phyloP scores from a whole-genome alignment of 495 filamentous ascomycete species.

The Darksidea phi region DNA sequence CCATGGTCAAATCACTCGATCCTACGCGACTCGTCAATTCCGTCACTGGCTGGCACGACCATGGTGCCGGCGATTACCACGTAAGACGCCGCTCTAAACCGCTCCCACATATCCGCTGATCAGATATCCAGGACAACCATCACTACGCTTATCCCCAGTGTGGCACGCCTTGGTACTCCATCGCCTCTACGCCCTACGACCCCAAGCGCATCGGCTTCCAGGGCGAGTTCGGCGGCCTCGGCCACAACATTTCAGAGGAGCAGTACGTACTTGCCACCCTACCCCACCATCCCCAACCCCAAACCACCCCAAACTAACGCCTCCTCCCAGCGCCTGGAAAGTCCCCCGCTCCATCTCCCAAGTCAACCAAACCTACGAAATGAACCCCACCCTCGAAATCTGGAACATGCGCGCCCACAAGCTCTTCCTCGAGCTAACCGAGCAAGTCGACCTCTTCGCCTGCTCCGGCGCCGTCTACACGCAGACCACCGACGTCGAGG shows the following conservation, averaged over 20 bases:
- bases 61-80: slow-evolving; percentile 60
- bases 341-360: slow-evolving; percentile 52
- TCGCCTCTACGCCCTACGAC: slow-evolving; percentile 57
- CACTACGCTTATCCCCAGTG: slow-evolving; percentile 72
- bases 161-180: slow-evolving; percentile 63
- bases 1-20: slow-evolving; percentile 55
- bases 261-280: slow-evolving; percentile 39
- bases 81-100: slow-evolving; percentile 30
- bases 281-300: background rate
- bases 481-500: slow-evolving; percentile 71
- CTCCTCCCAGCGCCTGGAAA: slow-evolving; percentile 52
- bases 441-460: slow-evolving; percentile 56
- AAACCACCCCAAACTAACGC: background rate
- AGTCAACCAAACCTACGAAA: slow-evolving; percentile 67
- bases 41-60: slow-evolving; percentile 61
- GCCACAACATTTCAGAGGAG: slow-evolving; percentile 58
- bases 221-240: slow-evolving; percentile 68
- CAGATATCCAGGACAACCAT: slow-evolving; percentile 58
- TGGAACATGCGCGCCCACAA: slow-evolving; percentile 64
- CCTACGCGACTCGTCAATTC: slow-evolving; percentile 61
- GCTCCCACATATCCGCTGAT: background rate
- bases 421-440: slow-evolving; percentile 54
- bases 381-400: slow-evolving; percentile 54
- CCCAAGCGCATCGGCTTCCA: slow-evolving; percentile 61
- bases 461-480: slow-evolving; percentile 64